Base-by-base conservation (phyloP, 1,139 yeast genomes). In the Geotrichum carabidarum region DNA sequence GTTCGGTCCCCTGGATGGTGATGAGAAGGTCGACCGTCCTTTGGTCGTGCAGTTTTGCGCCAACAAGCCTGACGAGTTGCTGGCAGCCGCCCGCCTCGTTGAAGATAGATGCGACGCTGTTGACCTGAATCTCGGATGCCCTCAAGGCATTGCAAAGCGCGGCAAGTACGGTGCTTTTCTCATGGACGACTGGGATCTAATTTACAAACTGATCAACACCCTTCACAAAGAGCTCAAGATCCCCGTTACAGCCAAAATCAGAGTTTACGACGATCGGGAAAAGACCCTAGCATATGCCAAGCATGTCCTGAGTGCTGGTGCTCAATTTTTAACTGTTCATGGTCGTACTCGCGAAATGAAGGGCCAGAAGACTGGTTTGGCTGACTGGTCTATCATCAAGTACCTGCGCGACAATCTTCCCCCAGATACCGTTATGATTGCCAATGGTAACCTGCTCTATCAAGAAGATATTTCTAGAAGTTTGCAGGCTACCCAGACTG, bases 261-360 rank as follows among this genome's bases (percentile, higher is more conserved):
- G 99, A 60, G 86, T 94, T 1, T 93, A 83, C 67, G 93, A 90
- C 38, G 94, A 87, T 64, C 78, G 83, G 76, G 86, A 86, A 58
- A 90, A 89, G 74, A 83, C 95, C 1, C 75, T 94, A 54, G 83
- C 79, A 47, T 94, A 94, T 68, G 99, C 99, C 9, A 82, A 80
- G 67, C 84, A 87, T 89, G 91, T 94, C n/a, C 74, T 93, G 36
- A 78, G 78, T 59, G 96, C 99, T 0, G 99, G 99, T 7, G 99
- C 99, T 0, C 97, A 90, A 71, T 88, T 93, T 66, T 74, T 94
- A 44, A 90, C 98, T 1, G 86, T 94, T 5, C 99, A 94, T 69
- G 98, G 98, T 2, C 79, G 99, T 64, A 86, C 98, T 1, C 78
- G 99, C 60, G 99, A 91, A 59, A 94, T 91, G 95, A 93, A 93